These are phyloP conservation scores for Eimeria falciformis DNA, from an alignment of 169 alveolate species.

Conservation along the genomic window DNA sequence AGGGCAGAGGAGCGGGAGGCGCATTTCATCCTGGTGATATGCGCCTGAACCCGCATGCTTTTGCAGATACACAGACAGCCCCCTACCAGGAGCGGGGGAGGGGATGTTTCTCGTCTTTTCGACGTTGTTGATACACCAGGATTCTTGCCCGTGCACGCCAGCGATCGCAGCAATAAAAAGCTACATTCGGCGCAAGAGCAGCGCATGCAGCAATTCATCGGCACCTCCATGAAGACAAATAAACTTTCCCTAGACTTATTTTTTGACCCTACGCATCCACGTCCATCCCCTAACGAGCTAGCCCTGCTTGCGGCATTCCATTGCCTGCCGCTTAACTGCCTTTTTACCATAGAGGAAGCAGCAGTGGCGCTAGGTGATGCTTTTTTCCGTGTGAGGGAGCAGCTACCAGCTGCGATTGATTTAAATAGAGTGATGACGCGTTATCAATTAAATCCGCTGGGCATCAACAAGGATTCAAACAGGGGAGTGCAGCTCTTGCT, in stretches of 20 bases:
- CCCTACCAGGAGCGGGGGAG: conserved; percentile 10
- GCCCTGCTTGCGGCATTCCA: conserved; percentile 74
- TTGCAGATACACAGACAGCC: conserved; percentile 67
- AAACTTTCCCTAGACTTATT: conserved; percentile 40
- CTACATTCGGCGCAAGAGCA: neutral
- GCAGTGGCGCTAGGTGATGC: conserved; percentile 76
- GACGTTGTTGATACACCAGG: conserved; percentile 76
- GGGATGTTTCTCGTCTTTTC: conserved; percentile 61
- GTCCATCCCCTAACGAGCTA: conserved; percentile 60
- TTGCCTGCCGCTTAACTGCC: conserved; percentile 72
- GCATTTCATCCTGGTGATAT: no score
- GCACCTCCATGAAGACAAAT: conserved; percentile 41
- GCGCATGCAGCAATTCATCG: conserved; percentile 47
- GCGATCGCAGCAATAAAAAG: neutral
- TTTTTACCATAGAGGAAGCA: conserved; percentile 68
- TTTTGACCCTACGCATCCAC: conserved; percentile 65
- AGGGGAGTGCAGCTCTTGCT: conserved; percentile 62
- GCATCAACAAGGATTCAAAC: conserved; percentile 1
- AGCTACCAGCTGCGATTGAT: conserved; percentile 74
- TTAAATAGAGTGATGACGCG: conserved; percentile 48
- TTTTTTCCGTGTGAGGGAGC: conserved; percentile 40
- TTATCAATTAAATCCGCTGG: conserved; percentile 49
- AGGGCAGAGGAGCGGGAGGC: conserved; percentile 64
- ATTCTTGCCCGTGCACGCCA: conserved; percentile 69
- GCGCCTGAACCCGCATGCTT: no score